These are phyloP conservation scores for Brassica juncea DNA, from an alignment of 345 rosid species.

Conservation along the genomic window DNA sequence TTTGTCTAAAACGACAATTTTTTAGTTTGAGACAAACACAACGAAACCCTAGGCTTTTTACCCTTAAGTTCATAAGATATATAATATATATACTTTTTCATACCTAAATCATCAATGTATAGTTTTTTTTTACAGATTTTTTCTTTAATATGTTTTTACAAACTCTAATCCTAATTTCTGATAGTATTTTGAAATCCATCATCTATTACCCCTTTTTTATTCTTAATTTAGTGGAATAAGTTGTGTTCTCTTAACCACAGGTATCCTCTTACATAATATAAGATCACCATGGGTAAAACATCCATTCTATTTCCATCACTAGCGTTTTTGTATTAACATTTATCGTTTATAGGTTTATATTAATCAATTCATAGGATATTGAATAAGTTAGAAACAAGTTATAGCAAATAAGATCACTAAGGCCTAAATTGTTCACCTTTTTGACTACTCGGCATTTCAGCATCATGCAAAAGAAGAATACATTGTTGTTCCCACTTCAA, in stretches of 20 bases:
- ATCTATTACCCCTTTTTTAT: neutral
- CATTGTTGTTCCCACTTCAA: conserved; percentile 33
- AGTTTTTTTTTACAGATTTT: too few species aligned
- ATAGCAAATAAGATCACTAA: conserved; percentile 3
- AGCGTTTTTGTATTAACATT: neutral
- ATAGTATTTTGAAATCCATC: too few species aligned
- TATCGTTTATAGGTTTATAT: neutral
- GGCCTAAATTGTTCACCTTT: conserved; percentile 19
- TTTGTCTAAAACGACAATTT: too few species aligned
- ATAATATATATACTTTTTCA: too few species aligned
- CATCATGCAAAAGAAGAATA: conserved; percentile 21
- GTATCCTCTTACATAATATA: conserved; percentile 62
- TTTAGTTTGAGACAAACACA: too few species aligned
- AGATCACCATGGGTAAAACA: too few species aligned
- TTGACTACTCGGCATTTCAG: conserved; percentile 27
- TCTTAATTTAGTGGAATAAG: neutral
- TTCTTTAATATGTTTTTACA: too few species aligned
- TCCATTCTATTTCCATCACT: neutral
- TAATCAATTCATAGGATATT: conserved; percentile 8
- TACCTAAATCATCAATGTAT: too few species aligned
- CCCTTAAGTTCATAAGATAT: too few species aligned
- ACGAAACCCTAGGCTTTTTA: too few species aligned
- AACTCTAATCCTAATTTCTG: too few species aligned
- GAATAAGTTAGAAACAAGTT: neutral
- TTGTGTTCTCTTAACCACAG: conserved; percentile 47